Percentiles rank a stretch among this genome's conserved stretches.
Evolutionary conservation across 768 basidiomycete species (phyloP).

Genomic region (Leucocoprinus leucothites): DNA sequence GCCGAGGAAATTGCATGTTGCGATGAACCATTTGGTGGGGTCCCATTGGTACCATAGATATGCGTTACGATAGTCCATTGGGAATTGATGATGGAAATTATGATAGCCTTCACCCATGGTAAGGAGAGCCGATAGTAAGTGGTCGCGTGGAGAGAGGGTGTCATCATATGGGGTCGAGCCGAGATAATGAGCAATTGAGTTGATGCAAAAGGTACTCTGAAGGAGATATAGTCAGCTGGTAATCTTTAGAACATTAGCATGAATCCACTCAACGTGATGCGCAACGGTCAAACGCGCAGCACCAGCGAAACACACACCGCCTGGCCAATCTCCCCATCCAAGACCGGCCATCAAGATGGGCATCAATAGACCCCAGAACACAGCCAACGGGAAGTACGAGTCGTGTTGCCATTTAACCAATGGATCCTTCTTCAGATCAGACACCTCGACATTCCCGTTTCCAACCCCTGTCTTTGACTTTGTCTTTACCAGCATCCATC

Average conservation of each 20-base stretch:
- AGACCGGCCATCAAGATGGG: constrained; percentile 69
- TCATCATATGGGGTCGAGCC: constrained; percentile 83
- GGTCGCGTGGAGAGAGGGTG: constrained; percentile 72
- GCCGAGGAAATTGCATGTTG: constrained; percentile 53
- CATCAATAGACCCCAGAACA: constrained; percentile 68
- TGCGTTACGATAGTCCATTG: constrained; percentile 83
- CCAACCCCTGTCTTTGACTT: constrained; percentile 47
- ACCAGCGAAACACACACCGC: constrained; percentile 77
- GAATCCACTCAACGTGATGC: constrained; percentile 63
- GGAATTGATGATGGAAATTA: constrained; percentile 90
- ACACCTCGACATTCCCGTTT: constrained; percentile 60
- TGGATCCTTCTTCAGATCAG: constrained; percentile 66
- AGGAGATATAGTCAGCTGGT: constrained; percentile 5
- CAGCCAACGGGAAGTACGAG: constrained; percentile 60
- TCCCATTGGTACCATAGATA: constrained; percentile 84
- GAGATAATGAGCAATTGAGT: constrained; percentile 84
- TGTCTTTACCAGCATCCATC: constrained; percentile 84
- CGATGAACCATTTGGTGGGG: constrained; percentile 96
- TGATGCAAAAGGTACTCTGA: constrained; percentile 85
- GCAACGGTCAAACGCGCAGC: constrained; percentile 69
- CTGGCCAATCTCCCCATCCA: constrained; percentile 72
- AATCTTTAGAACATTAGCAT: constrained; percentile 8
- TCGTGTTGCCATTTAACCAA: constrained; percentile 79
- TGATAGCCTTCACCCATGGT: constrained; percentile 90
- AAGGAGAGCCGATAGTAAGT: constrained; percentile 75